Conservation (phyloP, 2,329 filamentous ascomycete species). For the Ophiostoma novo-ulmi region DNA sequence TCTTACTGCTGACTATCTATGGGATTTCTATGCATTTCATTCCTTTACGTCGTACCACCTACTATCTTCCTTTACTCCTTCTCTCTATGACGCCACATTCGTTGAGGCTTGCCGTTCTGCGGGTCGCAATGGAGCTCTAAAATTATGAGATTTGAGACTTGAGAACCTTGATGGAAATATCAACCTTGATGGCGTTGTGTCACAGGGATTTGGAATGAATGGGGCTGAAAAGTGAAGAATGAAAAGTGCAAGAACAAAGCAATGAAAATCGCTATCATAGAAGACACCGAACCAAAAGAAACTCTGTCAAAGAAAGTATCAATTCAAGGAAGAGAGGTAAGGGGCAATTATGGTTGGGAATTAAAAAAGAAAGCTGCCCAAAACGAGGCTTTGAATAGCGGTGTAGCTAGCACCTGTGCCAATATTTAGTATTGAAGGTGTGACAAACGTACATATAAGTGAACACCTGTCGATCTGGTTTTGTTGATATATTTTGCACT, state of each 20-base stretch:
- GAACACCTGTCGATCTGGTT: background rate
- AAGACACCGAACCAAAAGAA: background rate
- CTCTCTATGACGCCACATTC: background rate
- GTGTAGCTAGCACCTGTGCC: background rate
- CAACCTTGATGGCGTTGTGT: background rate
- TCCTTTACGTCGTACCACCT: background rate
- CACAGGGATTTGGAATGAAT: background rate
- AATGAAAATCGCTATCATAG: background rate
- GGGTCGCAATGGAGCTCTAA: background rate
- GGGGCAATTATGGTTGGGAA: background rate
- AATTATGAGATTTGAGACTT: too few relatives aligned
- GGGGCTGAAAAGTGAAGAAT: background rate
- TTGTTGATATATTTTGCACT: background rate
- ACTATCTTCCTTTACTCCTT: background rate
- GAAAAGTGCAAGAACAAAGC: background rate
- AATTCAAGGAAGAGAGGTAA: background rate
- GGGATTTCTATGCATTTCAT: background rate
- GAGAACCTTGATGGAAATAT: background rate
- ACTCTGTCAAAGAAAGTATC: background rate
- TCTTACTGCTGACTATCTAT: background rate
- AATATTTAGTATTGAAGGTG: background rate
- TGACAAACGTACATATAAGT: background rate
- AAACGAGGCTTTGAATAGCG: background rate
- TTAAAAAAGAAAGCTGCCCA: background rate
- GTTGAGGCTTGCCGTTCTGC: background rate